Base-by-base conservation (phyloP, 2,329 filamentous ascomycete species). In the Ophiostoma perfectum region DNA sequence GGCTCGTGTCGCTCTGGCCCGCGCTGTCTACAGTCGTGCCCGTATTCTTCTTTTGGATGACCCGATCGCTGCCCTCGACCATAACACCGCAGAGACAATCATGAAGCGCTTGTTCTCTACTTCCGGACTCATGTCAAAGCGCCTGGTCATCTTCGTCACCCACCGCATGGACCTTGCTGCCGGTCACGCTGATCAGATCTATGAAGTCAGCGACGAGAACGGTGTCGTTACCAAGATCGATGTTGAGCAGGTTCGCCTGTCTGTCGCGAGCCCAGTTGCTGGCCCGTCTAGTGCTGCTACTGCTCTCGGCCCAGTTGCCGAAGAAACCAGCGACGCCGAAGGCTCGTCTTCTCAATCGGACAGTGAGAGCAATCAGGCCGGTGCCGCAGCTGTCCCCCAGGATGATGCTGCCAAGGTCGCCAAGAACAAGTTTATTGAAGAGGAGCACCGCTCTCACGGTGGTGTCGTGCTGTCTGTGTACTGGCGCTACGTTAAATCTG, bases 401-500 rank as follows among this genome's bases (percentile, higher is more conserved):
- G 79, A 81, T 27, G 27, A 27, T 18, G 77, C 81, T 16, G 78
- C 81, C 14, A 78, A 77, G 0, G 79, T 87, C 12, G 88, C 89
- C 0, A 87, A 58, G 39, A 68, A 90, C 44, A 92, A 92, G 73
- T 93, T 94, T 74, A 88, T 93, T 63, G 88, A 93, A 74, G 90
- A 93, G 44, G 91, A 95, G 75, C 81, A 88, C 72, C 84, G 91
- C 65, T 88, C 85, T 0, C 84, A 91, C 70, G 92, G 93, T 18
- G 88, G 90, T 1, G 90, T 97, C 1, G 86, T 93, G 73, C 79
- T 86, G 11, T 83, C 83, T 6, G 88, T 96, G 0, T 97, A 96
- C 75, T 92, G 90, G 87, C 87, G 88, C 71, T 97, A 96, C 72
- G 88, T 96, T 78, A 90, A 88, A 76, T 91, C 92, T 5, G 93